phyloP scores from a whole-genome alignment of 2,329 filamentous ascomycete species.

The Chaetoscypha palmicola region DNA sequence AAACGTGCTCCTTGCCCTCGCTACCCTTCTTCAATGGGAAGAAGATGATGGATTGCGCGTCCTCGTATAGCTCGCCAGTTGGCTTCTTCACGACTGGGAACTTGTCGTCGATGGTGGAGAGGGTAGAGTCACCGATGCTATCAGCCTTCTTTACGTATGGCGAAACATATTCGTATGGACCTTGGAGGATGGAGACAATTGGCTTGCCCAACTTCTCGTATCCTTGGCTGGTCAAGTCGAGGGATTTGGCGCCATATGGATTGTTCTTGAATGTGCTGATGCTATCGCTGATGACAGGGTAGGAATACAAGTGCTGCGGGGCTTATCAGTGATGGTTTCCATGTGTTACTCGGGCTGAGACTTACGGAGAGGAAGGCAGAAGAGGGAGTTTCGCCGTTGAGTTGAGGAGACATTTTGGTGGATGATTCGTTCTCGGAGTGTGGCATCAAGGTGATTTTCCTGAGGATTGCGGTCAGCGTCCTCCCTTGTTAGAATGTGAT shows the following conservation, averaged over 20 bases:
- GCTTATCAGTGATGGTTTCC: slow-evolving; percentile 10
- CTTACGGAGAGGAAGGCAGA: slow-evolving; percentile 46
- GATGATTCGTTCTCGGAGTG: slow-evolving; percentile 14
- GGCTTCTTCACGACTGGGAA: slow-evolving; percentile 72
- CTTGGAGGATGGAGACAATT: slow-evolving; percentile 68
- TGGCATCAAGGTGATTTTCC: slow-evolving; percentile 14
- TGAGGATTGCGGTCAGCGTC: slow-evolving; percentile 4
- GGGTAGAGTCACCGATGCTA: slow-evolving; percentile 63
- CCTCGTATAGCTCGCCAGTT: slow-evolving; percentile 60
- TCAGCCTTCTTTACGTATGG: slow-evolving; percentile 84
- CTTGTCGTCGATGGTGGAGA: slow-evolving; percentile 60
- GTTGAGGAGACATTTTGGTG: slow-evolving; percentile 35
- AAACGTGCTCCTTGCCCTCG: slow-evolving; percentile 56
- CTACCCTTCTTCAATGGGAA: slow-evolving; percentile 56
- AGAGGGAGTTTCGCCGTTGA: slow-evolving; percentile 43
- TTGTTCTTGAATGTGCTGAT: slow-evolving; percentile 74
- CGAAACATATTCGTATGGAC: slow-evolving; percentile 72
- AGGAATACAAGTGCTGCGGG: slow-evolving; percentile 70
- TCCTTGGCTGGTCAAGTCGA: slow-evolving; percentile 36
- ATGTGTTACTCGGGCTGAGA: slow-evolving; percentile 3
- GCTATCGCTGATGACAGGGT: slow-evolving; percentile 75
- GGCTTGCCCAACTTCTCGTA: slow-evolving; percentile 57
- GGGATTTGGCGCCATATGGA: slow-evolving; percentile 74
- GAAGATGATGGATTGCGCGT: slow-evolving; percentile 54
- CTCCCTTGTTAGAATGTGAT: slow-evolving; percentile 3